phyloP scores from a whole-genome alignment of 2,329 filamentous ascomycete species.

The Lithohypha guttulata region DNA sequence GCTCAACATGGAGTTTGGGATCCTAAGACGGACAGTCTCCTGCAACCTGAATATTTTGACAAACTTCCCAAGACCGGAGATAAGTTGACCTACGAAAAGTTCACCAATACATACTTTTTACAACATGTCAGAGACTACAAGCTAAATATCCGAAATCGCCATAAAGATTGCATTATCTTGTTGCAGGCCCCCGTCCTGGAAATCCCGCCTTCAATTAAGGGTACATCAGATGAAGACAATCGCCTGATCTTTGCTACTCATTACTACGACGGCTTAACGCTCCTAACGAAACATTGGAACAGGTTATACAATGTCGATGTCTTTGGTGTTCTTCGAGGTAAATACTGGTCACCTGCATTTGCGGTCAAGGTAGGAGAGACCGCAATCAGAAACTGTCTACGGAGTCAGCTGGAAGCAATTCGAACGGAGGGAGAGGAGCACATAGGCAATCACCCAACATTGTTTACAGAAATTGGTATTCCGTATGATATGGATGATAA shows the following conservation, averaged over 20 bases:
- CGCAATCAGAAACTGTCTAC: conserved; percentile 87
- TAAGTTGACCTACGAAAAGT: conserved; percentile 66
- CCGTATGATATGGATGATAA: conserved; percentile 99
- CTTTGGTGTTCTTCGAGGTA: conserved; percentile 77
- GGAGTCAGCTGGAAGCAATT: conserved; percentile 73
- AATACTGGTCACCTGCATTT: conserved; percentile 79
- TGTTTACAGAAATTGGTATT: conserved; percentile 93
- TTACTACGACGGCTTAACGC: conserved; percentile 91
- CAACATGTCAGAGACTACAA: conserved; percentile 68
- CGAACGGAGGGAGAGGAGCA: conserved; percentile 77
- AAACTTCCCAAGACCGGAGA: conserved; percentile 65
- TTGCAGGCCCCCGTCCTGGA: conserved; percentile 89
- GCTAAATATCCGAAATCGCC: conserved; percentile 61
- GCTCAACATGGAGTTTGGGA: conserved; percentile 97
- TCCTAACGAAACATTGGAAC: conserved; percentile 99
- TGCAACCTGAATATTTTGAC: conserved; percentile 80
- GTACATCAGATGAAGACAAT: conserved; percentile 75
- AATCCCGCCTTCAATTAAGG: conserved; percentile 78
- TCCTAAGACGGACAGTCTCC: conserved; percentile 59
- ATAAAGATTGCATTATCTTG: conserved; percentile 74
- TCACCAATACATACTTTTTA: conserved; percentile 88
- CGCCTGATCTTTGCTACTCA: conserved; percentile 89
- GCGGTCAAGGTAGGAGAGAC: conserved; percentile 87
- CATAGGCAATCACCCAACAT: conserved; percentile 76
- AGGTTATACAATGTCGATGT: conserved; percentile 95